A percentile compares a stretch with the other conserved stretches of the same genome.
Evolutionary conservation across 768 basidiomycete species (phyloP).

Genomic region (Cyclocybe cylindracea): DNA sequence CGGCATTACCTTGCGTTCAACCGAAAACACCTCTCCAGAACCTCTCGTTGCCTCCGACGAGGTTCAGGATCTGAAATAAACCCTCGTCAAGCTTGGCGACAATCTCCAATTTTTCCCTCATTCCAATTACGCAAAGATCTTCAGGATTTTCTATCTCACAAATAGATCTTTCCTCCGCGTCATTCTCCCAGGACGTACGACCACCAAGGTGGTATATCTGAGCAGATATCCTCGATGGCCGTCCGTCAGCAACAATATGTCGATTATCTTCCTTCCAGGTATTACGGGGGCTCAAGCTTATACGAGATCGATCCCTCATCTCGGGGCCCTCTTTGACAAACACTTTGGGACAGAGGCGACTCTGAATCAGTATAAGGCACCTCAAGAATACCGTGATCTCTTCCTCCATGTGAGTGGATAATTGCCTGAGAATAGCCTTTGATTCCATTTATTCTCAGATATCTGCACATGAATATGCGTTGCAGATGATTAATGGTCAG

Average conservation of each 20-base stretch:
- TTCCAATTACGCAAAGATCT: too few relatives aligned
- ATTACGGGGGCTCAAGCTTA: background rate
- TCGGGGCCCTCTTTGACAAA: background rate
- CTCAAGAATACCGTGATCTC: background rate
- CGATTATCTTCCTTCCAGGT: background rate
- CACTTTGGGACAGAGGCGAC: background rate
- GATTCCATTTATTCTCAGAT: background rate
- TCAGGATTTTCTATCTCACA: too few relatives aligned
- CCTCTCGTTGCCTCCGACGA: conserved; percentile 26
- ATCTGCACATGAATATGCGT: conserved; percentile 1
- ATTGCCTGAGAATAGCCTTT: background rate
- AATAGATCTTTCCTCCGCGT: background rate
- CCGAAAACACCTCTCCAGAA: conserved; percentile 20
- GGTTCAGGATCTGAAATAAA: conserved; percentile 1
- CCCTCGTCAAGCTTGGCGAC: background rate
- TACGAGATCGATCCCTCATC: background rate
- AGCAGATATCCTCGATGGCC: too few relatives aligned
- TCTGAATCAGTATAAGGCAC: background rate
- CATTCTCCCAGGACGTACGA: background rate
- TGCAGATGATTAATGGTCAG: conserved; percentile 1
- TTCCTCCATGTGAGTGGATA: background rate
- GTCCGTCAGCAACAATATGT: background rate
- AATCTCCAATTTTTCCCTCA: background rate
- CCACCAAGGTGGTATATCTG: too few relatives aligned
- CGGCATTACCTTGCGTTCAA: conserved; percentile 32